These are phyloP conservation scores for Whalleya microplaca DNA, from an alignment of 2,329 filamentous ascomycete species.

Conservation along the genomic window DNA sequence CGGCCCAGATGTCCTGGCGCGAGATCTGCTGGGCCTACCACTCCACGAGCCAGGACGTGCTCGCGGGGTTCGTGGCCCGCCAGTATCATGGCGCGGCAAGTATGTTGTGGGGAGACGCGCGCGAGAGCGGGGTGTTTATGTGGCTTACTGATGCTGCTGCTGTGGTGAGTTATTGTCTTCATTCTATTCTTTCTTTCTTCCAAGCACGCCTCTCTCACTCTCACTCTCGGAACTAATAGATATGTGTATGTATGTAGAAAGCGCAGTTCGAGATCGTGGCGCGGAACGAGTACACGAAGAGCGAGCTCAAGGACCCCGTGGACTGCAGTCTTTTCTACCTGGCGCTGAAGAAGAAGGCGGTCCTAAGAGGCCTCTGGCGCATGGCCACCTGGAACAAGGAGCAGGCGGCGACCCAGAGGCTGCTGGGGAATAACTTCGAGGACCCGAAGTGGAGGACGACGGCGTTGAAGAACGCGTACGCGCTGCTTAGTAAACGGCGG, in stretches of 20 bases:
- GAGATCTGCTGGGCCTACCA: conserved; percentile 88
- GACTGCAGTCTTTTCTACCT: conserved; percentile 92
- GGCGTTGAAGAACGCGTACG: conserved; percentile 95
- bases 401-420: conserved; percentile 75
- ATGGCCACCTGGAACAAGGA: conserved; percentile 91
- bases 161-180: conserved; percentile 60
- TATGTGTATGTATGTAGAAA: conserved; percentile 54
- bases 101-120: conserved; percentile 82
- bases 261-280: conserved; percentile 88
- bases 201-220: no score
- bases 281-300: conserved; percentile 89
- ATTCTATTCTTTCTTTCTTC: no score
- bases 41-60: conserved; percentile 84
- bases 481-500: conserved; percentile 84
- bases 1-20: conserved; percentile 72
- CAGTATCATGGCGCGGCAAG: conserved; percentile 82
- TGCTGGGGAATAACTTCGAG: conserved; percentile 89
- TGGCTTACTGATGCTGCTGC: conserved; percentile 82
- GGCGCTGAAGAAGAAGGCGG: conserved; percentile 85
- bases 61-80: conserved; percentile 78
- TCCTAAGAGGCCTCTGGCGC: conserved; percentile 89
- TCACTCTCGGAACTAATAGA: no score
- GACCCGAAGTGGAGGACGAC: conserved; percentile 86
- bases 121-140: conserved; percentile 90
- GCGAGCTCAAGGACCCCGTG: conserved; percentile 84